Evolutionary conservation across 805 yeast species (phyloP).

Genomic region (Candida pseudofarinosa): DNA sequence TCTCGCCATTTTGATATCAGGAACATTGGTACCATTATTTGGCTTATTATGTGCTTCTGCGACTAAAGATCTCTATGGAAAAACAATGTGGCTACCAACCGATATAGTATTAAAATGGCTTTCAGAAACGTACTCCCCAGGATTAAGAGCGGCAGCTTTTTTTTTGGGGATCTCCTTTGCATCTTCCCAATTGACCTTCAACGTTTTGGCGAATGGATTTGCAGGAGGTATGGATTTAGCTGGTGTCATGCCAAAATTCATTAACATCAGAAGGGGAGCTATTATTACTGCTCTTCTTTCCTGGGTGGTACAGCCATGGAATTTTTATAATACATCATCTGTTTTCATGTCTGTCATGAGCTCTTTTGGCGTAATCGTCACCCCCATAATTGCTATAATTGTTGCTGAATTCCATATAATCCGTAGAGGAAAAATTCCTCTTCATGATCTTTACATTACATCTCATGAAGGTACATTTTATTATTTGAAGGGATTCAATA

Average conservation of each 20-base stretch:
- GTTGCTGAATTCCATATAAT: conserved; percentile 35
- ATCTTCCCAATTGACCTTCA: conserved; percentile 31
- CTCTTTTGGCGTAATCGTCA: conserved; percentile 14
- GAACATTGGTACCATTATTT: conserved; percentile 43
- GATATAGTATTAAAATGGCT: conserved; percentile 39
- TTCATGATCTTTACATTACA: conserved; percentile 37
- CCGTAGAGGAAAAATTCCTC: conserved; percentile 34
- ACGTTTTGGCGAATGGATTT: conserved; percentile 47
- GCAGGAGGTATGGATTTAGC: conserved; percentile 51
- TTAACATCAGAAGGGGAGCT: conserved; percentile 46
- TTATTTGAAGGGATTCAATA: conserved; percentile 41
- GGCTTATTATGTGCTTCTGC: conserved; percentile 46
- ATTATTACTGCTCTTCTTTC: conserved; percentile 15
- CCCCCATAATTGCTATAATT: conserved; percentile 22
- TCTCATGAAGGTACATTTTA: conserved; percentile 34
- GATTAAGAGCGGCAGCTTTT: conserved; percentile 46
- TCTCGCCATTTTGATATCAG: conserved; percentile 31
- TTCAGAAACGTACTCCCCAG: conserved; percentile 29
- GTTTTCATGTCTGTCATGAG: conserved; percentile 15
- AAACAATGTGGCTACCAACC: conserved; percentile 45
- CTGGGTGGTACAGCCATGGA: conserved; percentile 21
- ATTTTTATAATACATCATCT: conserved; percentile 15
- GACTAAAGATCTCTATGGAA: conserved; percentile 31
- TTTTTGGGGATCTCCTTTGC: conserved; percentile 32
- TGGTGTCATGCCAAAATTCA: conserved; percentile 41